Conservation (phyloP, 2,329 filamentous ascomycete species). For the Verticillium dahliae region DNA sequence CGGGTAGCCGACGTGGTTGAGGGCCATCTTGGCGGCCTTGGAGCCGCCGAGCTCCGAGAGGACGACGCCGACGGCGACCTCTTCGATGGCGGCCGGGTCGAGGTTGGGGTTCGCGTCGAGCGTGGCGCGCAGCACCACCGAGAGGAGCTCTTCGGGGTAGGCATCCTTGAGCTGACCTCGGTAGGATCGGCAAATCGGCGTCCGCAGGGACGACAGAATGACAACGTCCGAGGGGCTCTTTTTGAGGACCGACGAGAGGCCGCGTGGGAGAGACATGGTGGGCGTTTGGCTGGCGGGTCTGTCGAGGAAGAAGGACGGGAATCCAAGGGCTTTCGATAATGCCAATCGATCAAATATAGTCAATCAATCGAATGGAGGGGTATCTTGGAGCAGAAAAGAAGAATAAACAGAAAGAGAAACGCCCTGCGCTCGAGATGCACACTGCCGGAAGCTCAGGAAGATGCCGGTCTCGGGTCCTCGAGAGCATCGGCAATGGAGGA, state of each 20-base stretch:
- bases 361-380: background rate
- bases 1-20: constrained; percentile 75
- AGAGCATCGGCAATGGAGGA: background rate
- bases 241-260: constrained; percentile 68
- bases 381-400: background rate
- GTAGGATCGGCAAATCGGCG: constrained; percentile 76
- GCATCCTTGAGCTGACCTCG: constrained; percentile 81
- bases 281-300: background rate
- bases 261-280: constrained; percentile 50
- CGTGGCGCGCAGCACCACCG: constrained; percentile 59
- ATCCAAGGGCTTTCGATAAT: too few species aligned
- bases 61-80: constrained; percentile 82
- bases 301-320: background rate
- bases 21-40: constrained; percentile 87
- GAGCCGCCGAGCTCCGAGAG: constrained; percentile 84
- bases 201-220: constrained; percentile 84
- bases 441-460: background rate
- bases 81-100: constrained; percentile 63
- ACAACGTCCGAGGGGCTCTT: constrained; percentile 79
- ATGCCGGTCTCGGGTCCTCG: background rate
- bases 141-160: constrained; percentile 84
- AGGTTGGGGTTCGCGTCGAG: constrained; percentile 67
- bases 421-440: constrained; percentile 1
- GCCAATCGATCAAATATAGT: too few species aligned
- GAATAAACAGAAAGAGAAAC: background rate